A percentile compares a stretch with the other conserved stretches of the same genome.
Evolutionary conservation across 176 grass and related monocot species (phyloP).

Genomic region (Triticum urartu): DNA sequence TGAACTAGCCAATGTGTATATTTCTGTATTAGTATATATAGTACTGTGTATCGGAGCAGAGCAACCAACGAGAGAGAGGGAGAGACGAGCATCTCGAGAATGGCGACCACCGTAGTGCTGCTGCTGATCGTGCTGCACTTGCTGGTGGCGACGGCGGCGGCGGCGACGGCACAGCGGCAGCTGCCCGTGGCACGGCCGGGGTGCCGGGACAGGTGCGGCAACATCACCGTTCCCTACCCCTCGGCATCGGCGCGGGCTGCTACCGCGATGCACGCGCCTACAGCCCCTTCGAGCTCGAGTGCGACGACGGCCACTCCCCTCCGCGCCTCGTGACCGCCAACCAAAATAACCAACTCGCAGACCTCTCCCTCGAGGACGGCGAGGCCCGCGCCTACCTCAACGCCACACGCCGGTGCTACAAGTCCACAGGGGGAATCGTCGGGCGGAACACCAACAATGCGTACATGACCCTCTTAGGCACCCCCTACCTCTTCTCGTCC

Average conservation of each 20-base stretch:
- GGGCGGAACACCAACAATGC: fast-evolving
- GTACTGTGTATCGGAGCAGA: not conserved
- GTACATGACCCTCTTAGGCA: not conserved
- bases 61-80: not conserved
- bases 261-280: not conserved
- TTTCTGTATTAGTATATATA: too few species aligned
- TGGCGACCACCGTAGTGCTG: not conserved
- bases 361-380: not conserved
- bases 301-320: not conserved
- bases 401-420: slow-evolving; percentile 28
- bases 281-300: not conserved
- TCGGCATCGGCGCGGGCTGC: slow-evolving; percentile 50
- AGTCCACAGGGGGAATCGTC: not conserved
- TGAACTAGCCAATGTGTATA: too few species aligned
- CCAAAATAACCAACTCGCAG: not conserved
- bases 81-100: not conserved
- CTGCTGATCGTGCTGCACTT: not conserved
- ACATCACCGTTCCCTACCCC: slow-evolving; percentile 51
- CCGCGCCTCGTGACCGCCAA: not conserved
- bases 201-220: slow-evolving; percentile 50
- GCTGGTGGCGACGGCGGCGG: not conserved
- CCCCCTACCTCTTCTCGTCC: slow-evolving; percentile 25
- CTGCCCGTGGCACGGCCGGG: slow-evolving; percentile 7
- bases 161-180: not conserved
- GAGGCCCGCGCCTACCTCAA: slow-evolving; percentile 15